Evolutionary conservation across 164 flowering plant species (phyloP).

Genomic region (Sedum album): DNA sequence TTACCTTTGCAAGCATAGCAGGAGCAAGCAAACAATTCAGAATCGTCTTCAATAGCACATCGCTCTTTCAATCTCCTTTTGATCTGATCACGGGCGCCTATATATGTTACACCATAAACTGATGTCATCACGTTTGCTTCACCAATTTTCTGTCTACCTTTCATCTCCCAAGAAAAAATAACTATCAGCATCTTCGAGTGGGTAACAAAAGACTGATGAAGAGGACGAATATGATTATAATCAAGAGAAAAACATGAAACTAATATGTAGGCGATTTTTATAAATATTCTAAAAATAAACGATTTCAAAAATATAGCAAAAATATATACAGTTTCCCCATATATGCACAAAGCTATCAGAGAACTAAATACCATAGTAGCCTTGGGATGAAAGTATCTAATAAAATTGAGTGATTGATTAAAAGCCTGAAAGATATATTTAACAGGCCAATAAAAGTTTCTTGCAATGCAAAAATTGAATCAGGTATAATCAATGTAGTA

Average conservation of each 20-base stretch:
- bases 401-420: background rate
- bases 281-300: no score
- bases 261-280: no score
- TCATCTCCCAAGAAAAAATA: background rate
- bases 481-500: background rate
- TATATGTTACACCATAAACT: constrained; percentile 96
- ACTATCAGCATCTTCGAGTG: background rate
- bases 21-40: constrained; percentile 56
- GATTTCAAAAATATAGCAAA: no score
- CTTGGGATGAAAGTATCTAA: background rate
- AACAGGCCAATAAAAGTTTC: background rate
- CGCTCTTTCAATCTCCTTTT: constrained; percentile 81
- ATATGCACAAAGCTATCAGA: background rate
- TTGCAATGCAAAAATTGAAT: background rate
- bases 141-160: constrained; percentile 92
- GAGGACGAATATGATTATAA: background rate
- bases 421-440: background rate
- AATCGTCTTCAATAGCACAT: constrained; percentile 42
- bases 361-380: background rate
- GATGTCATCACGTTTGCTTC: constrained; percentile 99
- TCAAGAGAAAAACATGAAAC: background rate
- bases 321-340: background rate
- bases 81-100: constrained; percentile 98
- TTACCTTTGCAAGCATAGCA: constrained; percentile 96
- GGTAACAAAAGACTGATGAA: background rate